These are phyloP conservation scores for Somion occarium DNA, from an alignment of 1,284 basidiomycete species.

Conservation along the genomic window DNA sequence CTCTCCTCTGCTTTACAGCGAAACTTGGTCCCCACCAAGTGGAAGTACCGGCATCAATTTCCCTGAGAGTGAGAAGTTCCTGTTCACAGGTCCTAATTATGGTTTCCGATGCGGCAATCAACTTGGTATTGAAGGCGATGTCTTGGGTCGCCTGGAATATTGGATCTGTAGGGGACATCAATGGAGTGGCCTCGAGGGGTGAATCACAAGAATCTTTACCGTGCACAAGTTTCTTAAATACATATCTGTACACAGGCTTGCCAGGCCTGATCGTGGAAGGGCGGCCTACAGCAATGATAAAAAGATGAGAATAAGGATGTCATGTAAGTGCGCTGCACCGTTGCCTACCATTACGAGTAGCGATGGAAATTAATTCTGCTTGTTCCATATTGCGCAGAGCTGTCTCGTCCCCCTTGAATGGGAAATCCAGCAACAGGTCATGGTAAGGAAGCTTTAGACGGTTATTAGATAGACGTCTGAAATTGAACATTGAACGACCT, in stretches of 20 bases:
- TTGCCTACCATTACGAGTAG: conserved; percentile 62
- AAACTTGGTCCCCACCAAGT: conserved; percentile 44
- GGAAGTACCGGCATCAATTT: conserved; percentile 47
- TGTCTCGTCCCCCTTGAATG: conserved; percentile 89
- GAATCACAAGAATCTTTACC: conserved; percentile 39
- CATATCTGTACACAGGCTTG: conserved; percentile 84
- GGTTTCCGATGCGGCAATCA: conserved; percentile 63
- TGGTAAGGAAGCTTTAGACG: conserved; percentile 70
- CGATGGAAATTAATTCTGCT: conserved; percentile 83
- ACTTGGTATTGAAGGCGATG: conserved; percentile 71
- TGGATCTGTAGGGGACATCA: conserved; percentile 45
- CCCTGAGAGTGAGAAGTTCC: conserved; percentile 67
- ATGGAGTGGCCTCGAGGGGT: not conserved
- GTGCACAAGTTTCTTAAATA: conserved; percentile 76
- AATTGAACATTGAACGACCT: conserved; percentile 13
- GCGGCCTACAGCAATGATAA: conserved; percentile 49
- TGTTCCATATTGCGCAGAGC: conserved; percentile 85
- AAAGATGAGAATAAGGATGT: not conserved
- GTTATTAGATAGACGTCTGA: too few relatives aligned
- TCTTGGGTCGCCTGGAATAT: conserved; percentile 83
- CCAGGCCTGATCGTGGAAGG: conserved; percentile 84
- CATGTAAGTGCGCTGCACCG: conserved; percentile 4
- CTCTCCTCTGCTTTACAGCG: conserved; percentile 58
- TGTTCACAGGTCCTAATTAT: conserved; percentile 71
- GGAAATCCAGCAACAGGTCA: conserved; percentile 77